Percentiles rank a stretch among this genome's conserved stretches.
phyloP scores from a whole-genome alignment of 176 grass and related monocot genomes.

The Triticum turgidum region DNA sequence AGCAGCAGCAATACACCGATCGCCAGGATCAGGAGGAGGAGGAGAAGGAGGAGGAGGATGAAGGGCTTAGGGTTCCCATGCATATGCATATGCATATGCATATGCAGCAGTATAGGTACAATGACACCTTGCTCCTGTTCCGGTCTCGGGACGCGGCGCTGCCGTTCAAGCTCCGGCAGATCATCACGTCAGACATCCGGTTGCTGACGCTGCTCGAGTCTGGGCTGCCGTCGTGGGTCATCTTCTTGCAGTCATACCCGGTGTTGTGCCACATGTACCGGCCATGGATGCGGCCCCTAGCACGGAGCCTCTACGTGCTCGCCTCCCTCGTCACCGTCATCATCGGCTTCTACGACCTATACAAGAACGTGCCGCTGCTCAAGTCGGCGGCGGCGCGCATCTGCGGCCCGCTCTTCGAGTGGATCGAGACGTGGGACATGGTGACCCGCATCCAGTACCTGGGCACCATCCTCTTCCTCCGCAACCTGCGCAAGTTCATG shows the following conservation, averaged over 20 bases:
- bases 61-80: too few relatives aligned
- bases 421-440: constrained; percentile 97
- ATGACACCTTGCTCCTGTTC: constrained; percentile 60
- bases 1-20: not conserved
- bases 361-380: constrained; percentile 90
- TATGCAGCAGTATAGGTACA: constrained; percentile 53
- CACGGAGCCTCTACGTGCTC: constrained; percentile 50
- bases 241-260: constrained; percentile 91
- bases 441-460: constrained; percentile 75
- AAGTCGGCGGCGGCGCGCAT: constrained; percentile 64
- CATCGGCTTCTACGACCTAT: constrained; percentile 96
- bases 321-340: constrained; percentile 63
- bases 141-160: constrained; percentile 58
- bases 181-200: constrained; percentile 79
- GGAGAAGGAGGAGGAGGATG: not conserved
- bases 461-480: constrained; percentile 88
- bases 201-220: constrained; percentile 79
- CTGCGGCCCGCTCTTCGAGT: constrained; percentile 73
- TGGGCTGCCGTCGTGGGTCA: constrained; percentile 82
- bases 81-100: not conserved
- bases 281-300: constrained; percentile 82
- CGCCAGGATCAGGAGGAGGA: not conserved
- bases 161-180: constrained; percentile 57
- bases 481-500: constrained; percentile 54
- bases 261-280: constrained; percentile 73